A percentile compares a stretch with the other conserved stretches of the same genome.
Conservation (phyloP, 2,329 filamentous ascomycete species). For the Aspergillus ochraceoroseus region DNA sequence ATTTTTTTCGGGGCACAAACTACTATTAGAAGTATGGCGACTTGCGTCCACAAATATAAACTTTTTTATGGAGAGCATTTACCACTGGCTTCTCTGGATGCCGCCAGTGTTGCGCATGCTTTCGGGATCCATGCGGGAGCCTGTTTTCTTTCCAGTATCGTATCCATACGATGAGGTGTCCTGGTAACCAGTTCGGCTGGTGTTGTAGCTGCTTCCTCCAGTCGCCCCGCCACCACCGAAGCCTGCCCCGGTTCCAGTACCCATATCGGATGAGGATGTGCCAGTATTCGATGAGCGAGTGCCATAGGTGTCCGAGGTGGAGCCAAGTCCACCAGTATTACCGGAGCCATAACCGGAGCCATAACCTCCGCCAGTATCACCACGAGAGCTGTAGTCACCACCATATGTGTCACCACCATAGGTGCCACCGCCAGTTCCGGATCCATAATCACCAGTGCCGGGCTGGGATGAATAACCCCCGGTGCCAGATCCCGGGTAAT, state of each 20-base stretch:
- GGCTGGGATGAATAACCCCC: constrained; percentile 25
- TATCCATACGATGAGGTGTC: constrained; percentile 8
- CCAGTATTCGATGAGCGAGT: constrained; percentile 2
- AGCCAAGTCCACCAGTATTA: constrained; percentile 2
- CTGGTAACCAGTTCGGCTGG: neutral
- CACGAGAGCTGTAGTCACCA: neutral
- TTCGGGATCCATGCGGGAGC: constrained; percentile 14
- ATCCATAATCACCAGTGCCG: constrained; percentile 8
- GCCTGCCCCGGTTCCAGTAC: neutral
- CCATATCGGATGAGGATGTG: neutral
- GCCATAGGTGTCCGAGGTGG: constrained; percentile 6
- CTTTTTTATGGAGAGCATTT: no score
- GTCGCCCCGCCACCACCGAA: constrained; percentile 10
- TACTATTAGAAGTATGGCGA: no score
- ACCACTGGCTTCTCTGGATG: constrained; percentile 17
- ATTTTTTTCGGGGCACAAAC: no score
- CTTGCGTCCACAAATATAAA: no score
- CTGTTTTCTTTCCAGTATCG: constrained; percentile 10
- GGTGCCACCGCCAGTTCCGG: constrained; percentile 3
- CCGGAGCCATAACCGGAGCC: constrained; percentile 2
- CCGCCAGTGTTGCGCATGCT: constrained; percentile 7
- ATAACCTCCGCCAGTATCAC: constrained; percentile 1
- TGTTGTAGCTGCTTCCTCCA: constrained; percentile 17
- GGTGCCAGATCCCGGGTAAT: constrained; percentile 49
- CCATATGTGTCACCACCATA: constrained; percentile 5